Conservation (phyloP, 2,329 filamentous ascomycete species). For the Peltaster fructicola region DNA sequence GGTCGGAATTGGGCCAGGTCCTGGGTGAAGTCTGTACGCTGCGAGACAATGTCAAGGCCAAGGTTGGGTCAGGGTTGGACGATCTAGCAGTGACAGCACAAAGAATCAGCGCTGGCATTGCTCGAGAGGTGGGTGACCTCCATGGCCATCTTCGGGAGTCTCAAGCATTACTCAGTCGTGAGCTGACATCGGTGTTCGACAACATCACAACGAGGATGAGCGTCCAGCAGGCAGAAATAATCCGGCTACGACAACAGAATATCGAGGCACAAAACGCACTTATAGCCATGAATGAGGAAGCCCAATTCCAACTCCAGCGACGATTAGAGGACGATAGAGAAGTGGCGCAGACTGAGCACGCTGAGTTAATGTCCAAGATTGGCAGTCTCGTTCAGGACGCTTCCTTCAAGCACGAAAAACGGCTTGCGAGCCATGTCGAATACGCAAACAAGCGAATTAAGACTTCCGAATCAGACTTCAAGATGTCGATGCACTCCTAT, state of each 20-base stretch:
- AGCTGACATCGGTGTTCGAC: constrained; percentile 76
- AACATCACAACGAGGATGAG: constrained; percentile 57
- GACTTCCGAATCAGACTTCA: constrained; percentile 35
- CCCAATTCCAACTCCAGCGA: constrained; percentile 48
- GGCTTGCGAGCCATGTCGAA: constrained; percentile 48
- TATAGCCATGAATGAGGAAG: constrained; percentile 47
- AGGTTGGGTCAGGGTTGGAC: constrained; percentile 69
- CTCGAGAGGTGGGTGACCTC: constrained; percentile 70
- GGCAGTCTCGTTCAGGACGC: constrained; percentile 58
- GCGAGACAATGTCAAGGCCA: constrained; percentile 70
- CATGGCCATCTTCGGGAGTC: constrained; percentile 71
- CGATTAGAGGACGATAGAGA: constrained; percentile 60
- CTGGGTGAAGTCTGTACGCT: constrained; percentile 84
- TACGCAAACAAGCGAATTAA: constrained; percentile 39
- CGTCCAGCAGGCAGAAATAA: constrained; percentile 59
- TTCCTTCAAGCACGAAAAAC: constrained; percentile 52
- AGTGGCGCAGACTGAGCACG: constrained; percentile 54
- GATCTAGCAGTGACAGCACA: constrained; percentile 71
- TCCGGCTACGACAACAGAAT: constrained; percentile 54
- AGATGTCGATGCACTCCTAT: constrained; percentile 43
- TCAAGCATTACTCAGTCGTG: constrained; percentile 64
- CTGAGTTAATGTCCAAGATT: constrained; percentile 59
- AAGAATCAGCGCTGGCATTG: constrained; percentile 74
- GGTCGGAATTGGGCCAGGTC: constrained; percentile 76
- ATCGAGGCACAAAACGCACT: constrained; percentile 50